Conservation (phyloP, 2,329 filamentous ascomycete species). For the Fusarium sp. region DNA sequence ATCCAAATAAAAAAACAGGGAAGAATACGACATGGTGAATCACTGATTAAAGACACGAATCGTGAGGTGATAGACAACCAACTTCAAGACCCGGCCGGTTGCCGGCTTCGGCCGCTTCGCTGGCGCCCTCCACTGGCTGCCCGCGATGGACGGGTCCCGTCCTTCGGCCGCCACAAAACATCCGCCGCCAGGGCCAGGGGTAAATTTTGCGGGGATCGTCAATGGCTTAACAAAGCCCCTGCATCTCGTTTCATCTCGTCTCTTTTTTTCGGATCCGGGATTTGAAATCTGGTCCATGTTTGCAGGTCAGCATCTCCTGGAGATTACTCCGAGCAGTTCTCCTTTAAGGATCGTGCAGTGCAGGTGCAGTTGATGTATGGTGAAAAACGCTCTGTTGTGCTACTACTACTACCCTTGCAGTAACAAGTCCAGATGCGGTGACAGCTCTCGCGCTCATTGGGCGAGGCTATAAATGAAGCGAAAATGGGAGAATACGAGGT, state of each 20-base stretch:
- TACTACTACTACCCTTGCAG: neutral
- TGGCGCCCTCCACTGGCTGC: slow-evolving; percentile 6
- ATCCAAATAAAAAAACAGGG: neutral
- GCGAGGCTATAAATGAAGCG: slow-evolving; percentile 10
- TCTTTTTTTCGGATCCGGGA: slow-evolving; percentile 13
- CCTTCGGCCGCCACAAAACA: neutral
- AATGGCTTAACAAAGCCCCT: slow-evolving; percentile 4
- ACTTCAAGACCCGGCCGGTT: neutral
- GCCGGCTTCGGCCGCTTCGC: slow-evolving; percentile 8
- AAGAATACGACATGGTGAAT: neutral
- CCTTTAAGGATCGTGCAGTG: neutral
- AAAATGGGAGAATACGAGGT: slow-evolving; percentile 29
- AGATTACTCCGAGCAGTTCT: neutral
- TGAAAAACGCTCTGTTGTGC: too few relatives aligned
- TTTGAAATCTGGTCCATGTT: neutral
- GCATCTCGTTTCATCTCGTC: slow-evolving; percentile 7
- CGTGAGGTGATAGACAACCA: neutral
- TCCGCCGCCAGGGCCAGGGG: slow-evolving; percentile 21
- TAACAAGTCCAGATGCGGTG: slow-evolving; percentile 27
- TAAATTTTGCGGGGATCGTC: slow-evolving; percentile 26
- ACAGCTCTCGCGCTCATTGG: slow-evolving; percentile 26
- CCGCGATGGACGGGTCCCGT: slow-evolving; percentile 6
- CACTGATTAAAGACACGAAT: neutral
- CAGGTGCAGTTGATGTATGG: neutral
- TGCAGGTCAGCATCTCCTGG: neutral